Evolutionary conservation across 2,329 filamentous ascomycete species (phyloP).

Genomic region (Xylaria sp.): DNA sequence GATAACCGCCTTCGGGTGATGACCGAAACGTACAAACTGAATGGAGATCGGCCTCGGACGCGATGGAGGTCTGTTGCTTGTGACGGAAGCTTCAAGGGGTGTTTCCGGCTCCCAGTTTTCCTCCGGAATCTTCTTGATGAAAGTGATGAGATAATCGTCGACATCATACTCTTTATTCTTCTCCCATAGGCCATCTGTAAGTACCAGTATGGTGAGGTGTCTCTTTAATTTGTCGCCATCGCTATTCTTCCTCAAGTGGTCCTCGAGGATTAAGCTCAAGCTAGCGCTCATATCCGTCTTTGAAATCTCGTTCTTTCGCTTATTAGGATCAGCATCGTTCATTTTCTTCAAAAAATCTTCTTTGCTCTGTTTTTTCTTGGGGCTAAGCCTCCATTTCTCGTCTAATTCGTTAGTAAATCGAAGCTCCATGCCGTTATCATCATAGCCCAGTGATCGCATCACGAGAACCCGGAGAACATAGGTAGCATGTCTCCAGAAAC

Average conservation of each 20-base stretch:
- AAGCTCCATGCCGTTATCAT: conserved; percentile 47
- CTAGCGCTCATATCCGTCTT: conserved; percentile 26
- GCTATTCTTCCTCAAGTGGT: conserved; percentile 24
- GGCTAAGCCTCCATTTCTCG: conserved; percentile 7
- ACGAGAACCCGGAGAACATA: conserved; percentile 44
- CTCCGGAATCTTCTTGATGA: conserved; percentile 21
- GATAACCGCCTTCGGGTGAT: conserved; percentile 39
- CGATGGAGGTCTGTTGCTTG: conserved; percentile 9
- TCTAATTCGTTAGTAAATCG: conserved; percentile 24
- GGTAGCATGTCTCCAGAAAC: conserved; percentile 43
- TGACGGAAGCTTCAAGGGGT: neutral
- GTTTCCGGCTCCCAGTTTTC: conserved; percentile 23
- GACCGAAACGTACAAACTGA: conserved; percentile 49
- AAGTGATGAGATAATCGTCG: conserved; percentile 23
- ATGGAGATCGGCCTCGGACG: conserved; percentile 45
- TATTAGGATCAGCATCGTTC: conserved; percentile 15
- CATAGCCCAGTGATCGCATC: conserved; percentile 44
- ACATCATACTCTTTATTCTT: conserved; percentile 16
- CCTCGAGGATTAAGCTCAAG: conserved; percentile 20
- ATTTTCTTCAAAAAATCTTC: conserved; percentile 18
- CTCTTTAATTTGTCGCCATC: conserved; percentile 22
- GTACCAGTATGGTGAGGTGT: conserved; percentile 37
- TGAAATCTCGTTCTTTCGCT: neutral
- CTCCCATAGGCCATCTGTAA: conserved; percentile 35
- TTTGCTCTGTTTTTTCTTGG: conserved; percentile 16